These are phyloP conservation scores for Apiotrichum laibachii DNA, from an alignment of 1,284 basidiomycete species.

Conservation along the genomic window DNA sequence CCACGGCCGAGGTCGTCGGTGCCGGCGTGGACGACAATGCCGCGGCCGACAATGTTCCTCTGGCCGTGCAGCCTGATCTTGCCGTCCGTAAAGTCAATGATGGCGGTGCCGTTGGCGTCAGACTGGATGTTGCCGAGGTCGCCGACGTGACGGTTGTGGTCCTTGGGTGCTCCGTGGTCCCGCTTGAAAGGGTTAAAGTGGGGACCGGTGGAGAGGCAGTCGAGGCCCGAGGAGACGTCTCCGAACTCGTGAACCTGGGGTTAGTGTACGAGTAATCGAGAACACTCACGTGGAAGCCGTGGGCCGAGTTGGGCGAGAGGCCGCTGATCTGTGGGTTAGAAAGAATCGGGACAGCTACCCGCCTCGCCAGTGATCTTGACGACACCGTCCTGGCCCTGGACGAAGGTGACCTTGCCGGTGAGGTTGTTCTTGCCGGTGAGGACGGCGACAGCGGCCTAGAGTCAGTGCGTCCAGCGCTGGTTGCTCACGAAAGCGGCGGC, in stretches of 20 bases:
- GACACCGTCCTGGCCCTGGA: slow-evolving; percentile 4
- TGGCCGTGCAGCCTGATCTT: slow-evolving; percentile 8
- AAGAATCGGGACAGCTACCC: too few species aligned
- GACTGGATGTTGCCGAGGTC: slow-evolving; percentile 22
- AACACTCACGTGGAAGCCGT: slow-evolving; percentile 23
- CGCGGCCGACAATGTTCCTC: slow-evolving; percentile 14
- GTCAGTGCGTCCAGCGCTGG: not conserved
- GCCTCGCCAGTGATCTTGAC: slow-evolving; percentile 15
- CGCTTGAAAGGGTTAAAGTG: slow-evolving; percentile 21
- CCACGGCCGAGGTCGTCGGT: slow-evolving; percentile 21
- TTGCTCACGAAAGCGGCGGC: too few species aligned
- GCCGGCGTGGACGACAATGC: slow-evolving; percentile 18
- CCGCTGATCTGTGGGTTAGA: slow-evolving; percentile 9
- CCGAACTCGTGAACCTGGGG: slow-evolving; percentile 16
- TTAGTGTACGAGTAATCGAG: too few species aligned
- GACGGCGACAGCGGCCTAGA: slow-evolving; percentile 10
- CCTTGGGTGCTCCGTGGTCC: slow-evolving; percentile 16
- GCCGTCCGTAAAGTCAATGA: slow-evolving; percentile 10
- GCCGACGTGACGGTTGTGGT: slow-evolving; percentile 17
- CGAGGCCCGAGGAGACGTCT: slow-evolving; percentile 8
- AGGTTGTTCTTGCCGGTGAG: slow-evolving; percentile 10
- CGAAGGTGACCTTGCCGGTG: slow-evolving; percentile 15
- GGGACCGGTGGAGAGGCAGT: slow-evolving; percentile 11
- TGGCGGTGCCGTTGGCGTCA: slow-evolving; percentile 11
- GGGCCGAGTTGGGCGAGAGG: slow-evolving; percentile 9